Conservation (phyloP, 176 grass and related monocot genomes). For the Carex littledalei region DNA sequence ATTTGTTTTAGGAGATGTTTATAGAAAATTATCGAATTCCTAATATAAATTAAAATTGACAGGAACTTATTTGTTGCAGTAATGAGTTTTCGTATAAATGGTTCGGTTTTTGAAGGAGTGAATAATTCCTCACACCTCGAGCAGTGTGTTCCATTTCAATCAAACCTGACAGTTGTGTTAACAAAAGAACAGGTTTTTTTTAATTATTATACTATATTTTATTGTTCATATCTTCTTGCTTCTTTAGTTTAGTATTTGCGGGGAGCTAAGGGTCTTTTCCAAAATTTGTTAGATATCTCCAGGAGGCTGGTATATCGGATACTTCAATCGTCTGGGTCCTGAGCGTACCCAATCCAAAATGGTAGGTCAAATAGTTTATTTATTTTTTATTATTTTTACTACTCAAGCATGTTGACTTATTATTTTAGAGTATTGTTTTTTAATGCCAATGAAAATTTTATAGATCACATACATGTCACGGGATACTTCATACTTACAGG, state of each 20-base stretch:
- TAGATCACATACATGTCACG: background rate
- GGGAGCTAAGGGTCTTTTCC: slow-evolving; percentile 5
- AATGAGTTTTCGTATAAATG: slow-evolving; percentile 49
- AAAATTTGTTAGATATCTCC: slow-evolving; percentile 57
- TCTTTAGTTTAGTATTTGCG: slow-evolving; percentile 2
- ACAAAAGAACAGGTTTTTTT: slow-evolving; percentile 71
- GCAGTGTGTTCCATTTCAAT: slow-evolving; percentile 88
- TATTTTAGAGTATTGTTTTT: background rate
- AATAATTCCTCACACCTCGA: slow-evolving; percentile 49
- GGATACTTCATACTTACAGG: background rate
- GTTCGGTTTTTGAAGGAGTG: slow-evolving; percentile 43
- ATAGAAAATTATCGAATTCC: slow-evolving; percentile 26
- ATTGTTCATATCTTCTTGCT: background rate
- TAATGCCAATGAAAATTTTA: background rate
- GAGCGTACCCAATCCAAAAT: slow-evolving; percentile 96
- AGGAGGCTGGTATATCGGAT: slow-evolving; percentile 89
- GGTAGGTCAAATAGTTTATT: slow-evolving; percentile 38
- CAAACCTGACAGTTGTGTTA: slow-evolving; percentile 65
- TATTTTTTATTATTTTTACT: background rate
- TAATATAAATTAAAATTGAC: slow-evolving; percentile 65
- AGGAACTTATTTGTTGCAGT: slow-evolving; percentile 94
- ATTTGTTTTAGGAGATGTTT: background rate
- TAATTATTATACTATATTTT: background rate
- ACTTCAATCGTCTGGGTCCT: slow-evolving; percentile 89
- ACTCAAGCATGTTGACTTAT: background rate